Conservation (phyloP, 106 monocot species). For the Acorus gramineus region DNA sequence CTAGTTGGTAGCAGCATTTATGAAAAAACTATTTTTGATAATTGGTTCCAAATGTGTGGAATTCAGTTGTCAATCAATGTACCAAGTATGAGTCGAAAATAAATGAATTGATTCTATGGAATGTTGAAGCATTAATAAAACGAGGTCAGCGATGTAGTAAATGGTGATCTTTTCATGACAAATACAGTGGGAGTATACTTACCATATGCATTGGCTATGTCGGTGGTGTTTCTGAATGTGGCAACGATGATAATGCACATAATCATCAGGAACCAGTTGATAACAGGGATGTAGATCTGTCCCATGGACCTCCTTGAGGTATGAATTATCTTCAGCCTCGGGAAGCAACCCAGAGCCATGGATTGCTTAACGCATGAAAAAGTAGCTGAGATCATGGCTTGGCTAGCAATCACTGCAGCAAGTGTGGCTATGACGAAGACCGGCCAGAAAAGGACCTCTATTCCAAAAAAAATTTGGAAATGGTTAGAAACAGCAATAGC, state of each 20-base stretch:
- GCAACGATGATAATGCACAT: slow-evolving; percentile 85
- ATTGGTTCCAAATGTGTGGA: too few relatives aligned
- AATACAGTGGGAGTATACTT: not conserved
- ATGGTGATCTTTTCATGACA: too few relatives aligned
- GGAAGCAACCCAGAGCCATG: slow-evolving; percentile 94
- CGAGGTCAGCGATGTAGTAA: too few relatives aligned
- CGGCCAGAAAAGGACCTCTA: slow-evolving; percentile 76
- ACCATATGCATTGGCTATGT: slow-evolving; percentile 97
- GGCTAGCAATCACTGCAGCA: slow-evolving; percentile 92
- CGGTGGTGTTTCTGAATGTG: slow-evolving; percentile 71
- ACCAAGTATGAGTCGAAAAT: too few relatives aligned
- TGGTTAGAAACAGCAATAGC: too few relatives aligned
- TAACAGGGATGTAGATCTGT: slow-evolving; percentile 82
- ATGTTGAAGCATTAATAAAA: too few relatives aligned
- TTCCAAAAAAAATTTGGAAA: not conserved
- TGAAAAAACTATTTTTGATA: too few relatives aligned
- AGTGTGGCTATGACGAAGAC: slow-evolving; percentile 82
- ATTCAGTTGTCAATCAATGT: too few relatives aligned
- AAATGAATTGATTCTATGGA: too few relatives aligned
- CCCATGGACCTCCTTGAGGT: slow-evolving; percentile 77
- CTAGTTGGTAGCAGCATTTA: too few relatives aligned
- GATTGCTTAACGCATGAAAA: slow-evolving; percentile 96
- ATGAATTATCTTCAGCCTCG: slow-evolving; percentile 72
- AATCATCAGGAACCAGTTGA: slow-evolving; percentile 91
- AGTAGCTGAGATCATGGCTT: slow-evolving; percentile 93